Evolutionary conservation across 768 basidiomycete species (phyloP), one percentile per base, ranked within the genome.

Genomic region (Mrakia frigida): DNA sequence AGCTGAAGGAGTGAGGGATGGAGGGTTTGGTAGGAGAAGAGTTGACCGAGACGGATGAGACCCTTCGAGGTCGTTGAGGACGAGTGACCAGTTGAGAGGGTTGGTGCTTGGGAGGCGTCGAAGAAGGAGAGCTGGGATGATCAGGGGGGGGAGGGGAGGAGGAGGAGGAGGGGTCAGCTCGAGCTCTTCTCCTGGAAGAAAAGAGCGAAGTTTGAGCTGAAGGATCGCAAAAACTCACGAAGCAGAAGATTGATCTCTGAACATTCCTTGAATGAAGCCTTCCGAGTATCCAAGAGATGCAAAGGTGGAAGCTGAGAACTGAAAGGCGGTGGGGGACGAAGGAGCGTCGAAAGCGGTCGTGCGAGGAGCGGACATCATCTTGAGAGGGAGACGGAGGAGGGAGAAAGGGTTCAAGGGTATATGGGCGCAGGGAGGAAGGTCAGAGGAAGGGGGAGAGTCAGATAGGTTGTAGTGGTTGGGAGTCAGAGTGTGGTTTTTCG

Each of bases 221-320:
- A n/a, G n/a, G n/a, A n/a, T n/a, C n/a, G n/a, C n/a, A 23, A 33
- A 35, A 39, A 37, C 35, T 39, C 35, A 68, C 65, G 65, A 68
- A 13, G 37, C 37, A 21, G 65, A 25, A n/a, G 35, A 25, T 23
- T 68, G 65, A n/a, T 68, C 65, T 9, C 65, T 16, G 37, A 68
- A 68, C 39, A 68, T 39, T 6, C 65, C 65, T 13, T 39, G 65
- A 13, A 41, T 23, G n/a, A 68, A 68, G 35, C 35, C 23, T 23
- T 39, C 39, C 7, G 18, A 23, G 65, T 68, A 68, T 10, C 65
- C 65, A 0, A 68, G 65, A 6, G 65, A 68, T 11, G 65, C 65
- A 23, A 68, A 68, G 3, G 65, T 68, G 4, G 65, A 68, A 39
- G 65, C 65, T 21, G 65, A 68, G 65, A 68, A 68, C 65, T 68